Evolutionary conservation across 768 basidiomycete species (phyloP).

Genomic region (Holtermannia corniformis): DNA sequence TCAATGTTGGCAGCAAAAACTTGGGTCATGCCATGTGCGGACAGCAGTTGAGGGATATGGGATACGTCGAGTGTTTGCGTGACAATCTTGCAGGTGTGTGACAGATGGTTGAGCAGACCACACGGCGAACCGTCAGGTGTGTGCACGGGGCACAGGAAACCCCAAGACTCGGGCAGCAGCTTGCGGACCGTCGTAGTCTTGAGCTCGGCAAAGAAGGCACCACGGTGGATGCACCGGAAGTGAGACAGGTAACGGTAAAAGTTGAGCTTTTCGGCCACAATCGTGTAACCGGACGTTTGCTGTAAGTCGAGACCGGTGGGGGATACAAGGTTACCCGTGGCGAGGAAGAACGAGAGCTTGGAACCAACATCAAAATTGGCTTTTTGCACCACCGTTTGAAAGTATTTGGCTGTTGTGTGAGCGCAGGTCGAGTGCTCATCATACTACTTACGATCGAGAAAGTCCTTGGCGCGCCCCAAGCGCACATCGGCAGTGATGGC

Average conservation of each 20-base stretch:
- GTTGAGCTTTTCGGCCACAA: constrained; percentile 96
- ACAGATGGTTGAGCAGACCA: constrained; percentile 92
- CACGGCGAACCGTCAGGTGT: constrained; percentile 98
- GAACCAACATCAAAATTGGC: constrained; percentile 87
- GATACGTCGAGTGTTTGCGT: constrained; percentile 64
- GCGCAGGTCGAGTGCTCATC: not conserved
- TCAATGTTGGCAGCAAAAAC: constrained; percentile 69
- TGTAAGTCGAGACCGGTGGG: constrained; percentile 93
- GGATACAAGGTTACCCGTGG: constrained; percentile 90
- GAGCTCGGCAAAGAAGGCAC: constrained; percentile 96
- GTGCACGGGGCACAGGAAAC: constrained; percentile 96
- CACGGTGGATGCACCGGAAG: constrained; percentile 96
- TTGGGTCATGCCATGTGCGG: constrained; percentile 88
- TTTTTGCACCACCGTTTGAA: constrained; percentile 61
- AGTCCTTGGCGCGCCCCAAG: constrained; percentile 66
- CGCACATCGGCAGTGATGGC: constrained; percentile 66
- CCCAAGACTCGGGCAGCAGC: constrained; percentile 95
- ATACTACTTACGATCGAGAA: constrained; percentile 63
- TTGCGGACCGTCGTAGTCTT: constrained; percentile 98
- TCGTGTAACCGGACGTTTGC: constrained; percentile 96
- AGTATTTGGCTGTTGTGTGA: constrained; percentile 65
- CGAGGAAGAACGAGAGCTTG: constrained; percentile 85
- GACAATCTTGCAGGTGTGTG: constrained; percentile 83
- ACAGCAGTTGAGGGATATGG: constrained; percentile 71
- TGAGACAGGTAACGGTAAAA: constrained; percentile 98